A percentile compares a stretch with the other conserved stretches of the same genome.
These are phyloP conservation scores for Aspergillus tamarii DNA, from an alignment of 2,329 filamentous ascomycete species.

Conservation along the genomic window DNA sequence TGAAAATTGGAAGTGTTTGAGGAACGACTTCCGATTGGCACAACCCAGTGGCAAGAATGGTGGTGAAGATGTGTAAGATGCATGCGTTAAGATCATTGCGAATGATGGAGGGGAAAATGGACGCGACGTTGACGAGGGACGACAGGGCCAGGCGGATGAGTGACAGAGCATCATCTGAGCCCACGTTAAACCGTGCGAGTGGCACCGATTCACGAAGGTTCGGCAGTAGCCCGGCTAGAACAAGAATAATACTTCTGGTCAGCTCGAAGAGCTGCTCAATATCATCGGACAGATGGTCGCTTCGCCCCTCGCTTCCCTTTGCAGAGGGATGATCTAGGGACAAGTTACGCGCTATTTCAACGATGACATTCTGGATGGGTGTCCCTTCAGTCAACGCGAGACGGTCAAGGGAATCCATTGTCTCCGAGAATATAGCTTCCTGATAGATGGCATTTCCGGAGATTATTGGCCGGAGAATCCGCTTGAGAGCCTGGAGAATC, in stretches of 20 bases:
- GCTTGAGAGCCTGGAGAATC: slow-evolving; percentile 88
- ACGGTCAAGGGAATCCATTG: slow-evolving; percentile 91
- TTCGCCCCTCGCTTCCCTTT: slow-evolving; percentile 65
- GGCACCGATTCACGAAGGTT: slow-evolving; percentile 62
- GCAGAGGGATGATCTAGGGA: slow-evolving; percentile 92
- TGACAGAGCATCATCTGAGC: slow-evolving; percentile 76
- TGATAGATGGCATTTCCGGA: slow-evolving; percentile 96
- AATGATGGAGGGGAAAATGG: slow-evolving; percentile 95
- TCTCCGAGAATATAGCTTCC: slow-evolving; percentile 93
- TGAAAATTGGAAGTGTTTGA: slow-evolving; percentile 85
- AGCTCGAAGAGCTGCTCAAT: slow-evolving; percentile 98
- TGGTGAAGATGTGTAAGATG: slow-evolving; percentile 94
- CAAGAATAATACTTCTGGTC: slow-evolving; percentile 92
- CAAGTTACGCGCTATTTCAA: slow-evolving; percentile 87
- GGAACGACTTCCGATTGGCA: slow-evolving; percentile 90
- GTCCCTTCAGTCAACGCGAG: slow-evolving; percentile 89
- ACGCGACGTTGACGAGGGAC: slow-evolving; percentile 88
- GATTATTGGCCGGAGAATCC: slow-evolving; percentile 91
- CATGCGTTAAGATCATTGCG: slow-evolving; percentile 95
- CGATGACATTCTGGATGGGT: slow-evolving; percentile 87
- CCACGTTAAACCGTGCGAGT: slow-evolving; percentile 73
- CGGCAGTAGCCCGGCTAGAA: slow-evolving; percentile 83
- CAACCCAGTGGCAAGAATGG: slow-evolving; percentile 81
- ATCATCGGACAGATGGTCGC: slow-evolving; percentile 87
- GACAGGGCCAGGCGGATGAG: slow-evolving; percentile 80